Evolutionary conservation across 208 protist species (phyloP), one percentile per base, ranked within the genome.

Genomic region (Crithidia sp.): DNA sequence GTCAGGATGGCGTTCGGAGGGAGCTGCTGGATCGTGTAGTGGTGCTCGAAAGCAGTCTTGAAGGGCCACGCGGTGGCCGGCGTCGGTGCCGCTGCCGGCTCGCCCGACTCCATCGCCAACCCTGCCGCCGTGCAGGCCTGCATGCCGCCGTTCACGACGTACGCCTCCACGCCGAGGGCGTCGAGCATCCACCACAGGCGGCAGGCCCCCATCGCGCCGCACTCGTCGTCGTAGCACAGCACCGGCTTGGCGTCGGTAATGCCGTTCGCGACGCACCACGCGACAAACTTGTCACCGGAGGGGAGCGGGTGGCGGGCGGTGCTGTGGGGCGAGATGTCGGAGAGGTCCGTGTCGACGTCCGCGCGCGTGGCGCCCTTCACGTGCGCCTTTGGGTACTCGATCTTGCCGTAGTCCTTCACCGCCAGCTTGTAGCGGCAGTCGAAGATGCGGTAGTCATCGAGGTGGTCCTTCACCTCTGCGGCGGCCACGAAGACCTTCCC

Each of bases 131-230:
- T 13, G 62, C 89, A 96, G 8, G 83, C 86, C 77, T 86, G 79
- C 40, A 83, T 71, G 57, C 89, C 89, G 40, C 90, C 88, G 63
- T 93, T 84, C n/a, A 96, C 61, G 7, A 96, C 88, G 78, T 92
- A 94, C 41, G 79, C 85, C 72, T 96, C 87, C 16, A 92, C 89
- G 60, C 90, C 90, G 19, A 95, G 87, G 2, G 73, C 17, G 63
- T 91, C 55, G 4, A 96, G 85, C 92, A 96, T 94, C 92, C 92
- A 96, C 90, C 92, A 96, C 82, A 95, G 68, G 7, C 92, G 87
- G 69, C 84, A 89, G 7, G 73, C 92, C 3, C 81, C 87, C 84
- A 91, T 89, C 49, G 68, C 88, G 0, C 92, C 92, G 67, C 88
- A 85, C 47, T 87, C 79, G 60, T 92, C 89, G 56, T 96, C 92